Conservation (phyloP, 2,329 filamentous ascomycete genomes). For the Tympanopsis confertula region DNA sequence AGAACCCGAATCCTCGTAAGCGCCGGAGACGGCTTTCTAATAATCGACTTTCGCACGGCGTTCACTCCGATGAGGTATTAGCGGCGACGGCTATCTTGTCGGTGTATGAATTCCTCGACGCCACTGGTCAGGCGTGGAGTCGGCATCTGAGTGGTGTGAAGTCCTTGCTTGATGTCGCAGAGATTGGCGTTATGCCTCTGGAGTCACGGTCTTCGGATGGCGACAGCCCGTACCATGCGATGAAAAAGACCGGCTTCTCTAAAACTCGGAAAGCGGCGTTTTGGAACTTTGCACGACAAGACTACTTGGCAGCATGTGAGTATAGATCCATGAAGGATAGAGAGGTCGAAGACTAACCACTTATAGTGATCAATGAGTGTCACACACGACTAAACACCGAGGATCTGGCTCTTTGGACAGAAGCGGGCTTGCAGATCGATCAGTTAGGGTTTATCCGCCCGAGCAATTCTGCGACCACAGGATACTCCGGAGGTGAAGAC, state of each 20-base stretch:
- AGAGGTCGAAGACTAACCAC: background rate
- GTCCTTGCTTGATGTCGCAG: conserved; percentile 42
- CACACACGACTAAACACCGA: conserved; percentile 49
- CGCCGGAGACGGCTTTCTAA: conserved; percentile 27
- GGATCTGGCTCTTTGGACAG: conserved; percentile 51
- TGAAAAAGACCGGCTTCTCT: conserved; percentile 23
- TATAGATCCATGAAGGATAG: conserved; percentile 3
- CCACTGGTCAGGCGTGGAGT: conserved; percentile 49
- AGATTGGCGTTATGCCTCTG: conserved; percentile 29
- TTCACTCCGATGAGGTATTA: conserved; percentile 43
- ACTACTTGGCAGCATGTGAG: conserved; percentile 51
- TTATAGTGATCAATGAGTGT: conserved; percentile 42
- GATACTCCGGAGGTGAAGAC: conserved; percentile 28
- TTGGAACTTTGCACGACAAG: conserved; percentile 57
- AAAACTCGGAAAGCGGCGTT: conserved; percentile 47
- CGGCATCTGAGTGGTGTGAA: conserved; percentile 56
- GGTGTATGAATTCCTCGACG: conserved; percentile 58
- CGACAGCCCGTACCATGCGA: conserved; percentile 17
- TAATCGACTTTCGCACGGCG: conserved; percentile 24
- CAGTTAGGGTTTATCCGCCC: conserved; percentile 35
- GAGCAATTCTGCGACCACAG: conserved; percentile 22
- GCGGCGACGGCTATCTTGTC: conserved; percentile 56
- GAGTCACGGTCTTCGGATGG: conserved; percentile 19
- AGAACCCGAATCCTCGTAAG: conserved; percentile 5
- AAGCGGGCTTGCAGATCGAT: conserved; percentile 47